Conservation (phyloP, 2,329 filamentous ascomycete genomes). For the Mycogone perniciosa region DNA sequence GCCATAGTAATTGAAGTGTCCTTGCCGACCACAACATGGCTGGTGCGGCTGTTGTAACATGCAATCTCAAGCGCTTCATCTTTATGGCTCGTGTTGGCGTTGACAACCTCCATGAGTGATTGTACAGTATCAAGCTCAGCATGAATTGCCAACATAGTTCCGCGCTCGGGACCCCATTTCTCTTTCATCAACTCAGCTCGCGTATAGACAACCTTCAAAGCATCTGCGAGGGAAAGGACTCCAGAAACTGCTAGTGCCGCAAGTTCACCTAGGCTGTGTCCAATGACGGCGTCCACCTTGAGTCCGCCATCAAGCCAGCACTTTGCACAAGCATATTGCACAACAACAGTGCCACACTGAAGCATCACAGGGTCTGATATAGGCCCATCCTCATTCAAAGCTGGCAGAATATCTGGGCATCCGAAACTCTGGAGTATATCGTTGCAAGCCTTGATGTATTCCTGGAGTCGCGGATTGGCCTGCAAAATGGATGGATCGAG, state of each 20-base stretch:
- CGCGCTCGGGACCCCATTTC: conserved; percentile 28
- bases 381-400: conserved; percentile 21
- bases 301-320: conserved; percentile 19
- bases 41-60: conserved; percentile 27
- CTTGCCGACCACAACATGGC: conserved; percentile 26
- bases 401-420: conserved; percentile 25
- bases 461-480: conserved; percentile 17
- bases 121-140: neutral
- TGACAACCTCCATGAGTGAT: neutral
- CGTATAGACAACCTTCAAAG: conserved; percentile 23
- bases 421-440: conserved; percentile 20
- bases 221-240: conserved; percentile 1
- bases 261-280: conserved; percentile 8
- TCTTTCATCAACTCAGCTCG: conserved; percentile 28
- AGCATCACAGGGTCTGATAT: conserved; percentile 12
- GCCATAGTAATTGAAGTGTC: conserved; percentile 14
- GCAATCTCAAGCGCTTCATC: conserved; percentile 20
- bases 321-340: conserved; percentile 17
- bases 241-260: conserved; percentile 6
- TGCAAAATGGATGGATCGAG: conserved; percentile 7
- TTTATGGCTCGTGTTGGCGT: neutral
- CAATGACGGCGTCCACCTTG: conserved; percentile 1
- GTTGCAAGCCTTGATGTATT: conserved; percentile 31
- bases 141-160: conserved; percentile 28
- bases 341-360: conserved; percentile 14